Evolutionary conservation across 2,329 filamentous ascomycete species (phyloP).

Genomic region (Ambrosiella xylebori): DNA sequence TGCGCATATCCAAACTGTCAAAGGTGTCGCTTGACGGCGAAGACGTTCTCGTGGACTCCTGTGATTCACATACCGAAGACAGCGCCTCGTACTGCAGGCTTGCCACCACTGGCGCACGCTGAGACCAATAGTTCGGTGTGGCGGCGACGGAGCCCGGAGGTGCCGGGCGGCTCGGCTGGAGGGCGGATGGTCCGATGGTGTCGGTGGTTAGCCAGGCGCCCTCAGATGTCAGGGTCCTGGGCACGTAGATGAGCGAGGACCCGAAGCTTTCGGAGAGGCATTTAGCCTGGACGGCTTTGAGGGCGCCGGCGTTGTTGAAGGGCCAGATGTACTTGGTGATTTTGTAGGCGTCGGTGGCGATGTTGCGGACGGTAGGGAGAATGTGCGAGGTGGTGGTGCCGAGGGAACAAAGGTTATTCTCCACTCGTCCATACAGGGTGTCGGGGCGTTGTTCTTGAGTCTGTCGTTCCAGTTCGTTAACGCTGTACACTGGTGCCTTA

Average conservation of each 20-base stretch:
- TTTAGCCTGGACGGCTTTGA: neutral
- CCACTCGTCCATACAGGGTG: neutral
- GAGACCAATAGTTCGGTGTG: neutral
- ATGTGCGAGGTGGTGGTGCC: too few species aligned
- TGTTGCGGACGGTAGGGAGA: too few species aligned
- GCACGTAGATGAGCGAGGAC: neutral
- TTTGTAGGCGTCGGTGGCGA: too few species aligned
- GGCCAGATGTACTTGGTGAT: too few species aligned
- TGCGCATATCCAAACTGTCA: too few species aligned
- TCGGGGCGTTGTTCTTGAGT: slow-evolving; percentile 4
- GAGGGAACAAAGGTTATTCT: neutral
- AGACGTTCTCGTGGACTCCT: too few species aligned
- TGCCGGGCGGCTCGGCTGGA: neutral
- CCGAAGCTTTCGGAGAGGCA: neutral
- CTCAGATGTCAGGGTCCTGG: neutral
- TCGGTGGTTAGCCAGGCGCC: neutral
- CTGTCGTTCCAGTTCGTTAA: slow-evolving; percentile 5
- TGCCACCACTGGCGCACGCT: neutral
- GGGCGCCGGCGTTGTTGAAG: neutral
- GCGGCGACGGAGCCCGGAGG: neutral
- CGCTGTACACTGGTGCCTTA: neutral
- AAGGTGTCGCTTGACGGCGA: too few species aligned
- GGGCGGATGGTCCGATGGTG: neutral
- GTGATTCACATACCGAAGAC: too few species aligned
- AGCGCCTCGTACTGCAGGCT: too few species aligned